These are phyloP conservation scores for Pseudogymnoascus sp. DNA, from an alignment of 2,329 filamentous ascomycete species.

Conservation along the genomic window DNA sequence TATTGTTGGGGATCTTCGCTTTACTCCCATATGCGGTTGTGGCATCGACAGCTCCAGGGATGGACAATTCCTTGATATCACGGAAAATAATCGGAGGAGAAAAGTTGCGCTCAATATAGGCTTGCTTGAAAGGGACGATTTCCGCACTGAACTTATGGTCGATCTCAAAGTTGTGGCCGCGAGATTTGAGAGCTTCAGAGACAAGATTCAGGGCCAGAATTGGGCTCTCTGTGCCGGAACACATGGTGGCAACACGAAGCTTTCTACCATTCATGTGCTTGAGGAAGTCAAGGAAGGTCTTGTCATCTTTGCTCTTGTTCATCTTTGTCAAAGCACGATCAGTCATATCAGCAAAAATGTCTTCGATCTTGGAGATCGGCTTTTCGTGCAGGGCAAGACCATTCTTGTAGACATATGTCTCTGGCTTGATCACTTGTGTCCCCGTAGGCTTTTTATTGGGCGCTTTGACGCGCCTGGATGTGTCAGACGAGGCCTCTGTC, in stretches of 20 bases:
- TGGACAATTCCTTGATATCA: constrained; percentile 46
- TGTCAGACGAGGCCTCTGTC: neutral
- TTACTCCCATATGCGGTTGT: constrained; percentile 59
- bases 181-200: constrained; percentile 26
- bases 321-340: neutral
- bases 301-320: neutral
- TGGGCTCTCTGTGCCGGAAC: constrained; percentile 70
- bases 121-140: constrained; percentile 55
- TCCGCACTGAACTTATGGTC: constrained; percentile 54
- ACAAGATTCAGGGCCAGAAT: constrained; percentile 56
- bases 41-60: constrained; percentile 28
- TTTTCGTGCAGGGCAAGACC: constrained; percentile 11
- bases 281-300: constrained; percentile 28
- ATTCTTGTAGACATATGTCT: constrained; percentile 9
- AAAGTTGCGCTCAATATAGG: constrained; percentile 54
- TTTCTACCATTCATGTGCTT: constrained; percentile 28
- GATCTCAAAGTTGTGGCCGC: constrained; percentile 33
- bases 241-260: constrained; percentile 59
- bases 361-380: constrained; percentile 10
- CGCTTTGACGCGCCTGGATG: neutral
- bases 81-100: constrained; percentile 43
- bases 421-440: neutral
- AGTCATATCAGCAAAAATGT: constrained; percentile 14
- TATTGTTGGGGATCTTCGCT: constrained; percentile 43
- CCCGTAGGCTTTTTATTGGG: neutral